Percentiles rank a stretch among this genome's conserved stretches.
phyloP scores from a whole-genome alignment of 2,329 filamentous ascomycete species.

The Alternaria sp. region DNA sequence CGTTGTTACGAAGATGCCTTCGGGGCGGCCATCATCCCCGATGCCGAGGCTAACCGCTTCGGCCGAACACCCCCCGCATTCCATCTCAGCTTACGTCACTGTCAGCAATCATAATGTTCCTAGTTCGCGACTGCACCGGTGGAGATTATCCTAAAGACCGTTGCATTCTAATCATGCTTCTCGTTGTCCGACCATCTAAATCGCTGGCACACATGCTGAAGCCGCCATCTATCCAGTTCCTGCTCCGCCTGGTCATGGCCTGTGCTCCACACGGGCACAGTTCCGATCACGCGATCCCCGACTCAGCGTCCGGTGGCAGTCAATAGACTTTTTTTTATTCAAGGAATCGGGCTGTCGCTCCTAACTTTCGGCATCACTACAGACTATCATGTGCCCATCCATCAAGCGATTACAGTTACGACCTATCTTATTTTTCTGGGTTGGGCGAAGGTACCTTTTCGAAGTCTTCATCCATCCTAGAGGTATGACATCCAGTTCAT shows the following conservation, averaged over 20 bases:
- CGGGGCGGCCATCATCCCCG: neutral
- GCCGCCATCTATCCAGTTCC: neutral
- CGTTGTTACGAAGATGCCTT: neutral
- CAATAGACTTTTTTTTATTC: neutral
- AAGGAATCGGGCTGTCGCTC: neutral
- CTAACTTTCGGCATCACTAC: neutral
- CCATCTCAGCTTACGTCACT: neutral
- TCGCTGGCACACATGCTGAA: neutral
- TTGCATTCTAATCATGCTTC: neutral
- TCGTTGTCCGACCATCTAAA: neutral
- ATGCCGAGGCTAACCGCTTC: slow-evolving; percentile 1
- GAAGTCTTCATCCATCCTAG: neutral
- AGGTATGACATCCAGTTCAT: neutral
- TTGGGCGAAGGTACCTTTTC: neutral
- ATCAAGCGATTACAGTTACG: neutral
- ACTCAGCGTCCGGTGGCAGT: neutral
- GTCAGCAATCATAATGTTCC: neutral
- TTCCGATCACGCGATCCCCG: neutral
- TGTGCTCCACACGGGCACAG: neutral
- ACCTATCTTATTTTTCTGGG: neutral
- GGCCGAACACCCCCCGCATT: neutral
- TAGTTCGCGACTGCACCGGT: neutral
- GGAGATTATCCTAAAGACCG: neutral
- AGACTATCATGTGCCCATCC: neutral
- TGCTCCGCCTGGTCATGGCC: neutral